phyloP scores from a whole-genome alignment of 1,284 basidiomycete genomes.

The Boletus austroedulis region DNA sequence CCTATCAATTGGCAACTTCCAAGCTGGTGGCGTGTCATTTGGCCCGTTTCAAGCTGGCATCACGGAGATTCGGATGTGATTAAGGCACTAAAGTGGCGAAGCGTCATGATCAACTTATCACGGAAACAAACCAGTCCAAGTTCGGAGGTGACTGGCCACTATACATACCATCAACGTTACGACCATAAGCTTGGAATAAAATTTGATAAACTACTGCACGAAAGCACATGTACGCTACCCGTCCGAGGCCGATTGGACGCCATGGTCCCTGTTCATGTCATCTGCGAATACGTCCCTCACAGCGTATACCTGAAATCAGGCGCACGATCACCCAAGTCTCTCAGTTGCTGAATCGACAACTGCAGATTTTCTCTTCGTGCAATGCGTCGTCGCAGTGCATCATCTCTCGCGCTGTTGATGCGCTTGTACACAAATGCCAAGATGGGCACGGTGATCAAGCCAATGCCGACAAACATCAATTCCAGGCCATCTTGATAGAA shows the following conservation, averaged over 20 bases:
- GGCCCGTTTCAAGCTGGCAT: too few relatives aligned
- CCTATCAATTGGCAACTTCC: background rate
- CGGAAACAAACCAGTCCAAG: too few relatives aligned
- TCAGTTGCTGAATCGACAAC: conserved; percentile 20
- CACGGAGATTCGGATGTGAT: too few relatives aligned
- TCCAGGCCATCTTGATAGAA: conserved; percentile 53
- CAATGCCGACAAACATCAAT: conserved; percentile 65
- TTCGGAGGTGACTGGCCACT: too few relatives aligned
- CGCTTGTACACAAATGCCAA: conserved; percentile 50
- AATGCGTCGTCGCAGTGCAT: conserved; percentile 30
- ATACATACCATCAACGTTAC: too few relatives aligned
- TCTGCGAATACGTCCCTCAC: too few relatives aligned
- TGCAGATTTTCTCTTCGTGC: conserved; percentile 30
- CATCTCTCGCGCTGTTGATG: conserved; percentile 53
- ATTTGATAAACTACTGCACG: too few relatives aligned
- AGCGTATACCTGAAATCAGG: conserved; percentile 64
- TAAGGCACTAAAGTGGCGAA: too few relatives aligned
- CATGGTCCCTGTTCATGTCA: background rate
- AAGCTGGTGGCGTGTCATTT: background rate
- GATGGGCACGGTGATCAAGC: conserved; percentile 51
- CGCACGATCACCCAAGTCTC: conserved; percentile 57
- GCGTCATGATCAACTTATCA: too few relatives aligned
- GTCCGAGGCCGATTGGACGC: background rate
- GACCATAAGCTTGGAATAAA: too few relatives aligned
- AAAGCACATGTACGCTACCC: background rate